These are phyloP conservation scores for Eragrostis tef DNA, from an alignment of 202 grass and related monocot species.

Conservation along the genomic window DNA sequence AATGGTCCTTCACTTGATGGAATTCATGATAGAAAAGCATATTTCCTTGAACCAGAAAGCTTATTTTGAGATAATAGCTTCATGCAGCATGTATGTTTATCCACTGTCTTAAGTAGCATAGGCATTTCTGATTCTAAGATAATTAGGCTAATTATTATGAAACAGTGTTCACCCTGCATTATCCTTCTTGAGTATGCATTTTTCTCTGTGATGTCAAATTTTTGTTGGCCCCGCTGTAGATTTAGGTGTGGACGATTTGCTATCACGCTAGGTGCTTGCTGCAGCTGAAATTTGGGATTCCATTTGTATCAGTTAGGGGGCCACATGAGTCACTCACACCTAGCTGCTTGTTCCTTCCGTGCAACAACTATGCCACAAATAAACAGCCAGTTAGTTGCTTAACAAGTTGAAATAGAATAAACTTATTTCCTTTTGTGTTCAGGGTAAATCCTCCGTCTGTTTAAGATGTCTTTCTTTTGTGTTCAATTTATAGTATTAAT, in stretches of 20 bases:
- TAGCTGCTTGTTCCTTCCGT: constrained; percentile 25
- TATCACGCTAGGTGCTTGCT: constrained; percentile 10
- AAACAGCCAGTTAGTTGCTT: constrained; percentile 13
- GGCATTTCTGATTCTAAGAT: constrained; percentile 23
- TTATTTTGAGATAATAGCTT: constrained; percentile 77
- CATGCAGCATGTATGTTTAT: constrained; percentile 79
- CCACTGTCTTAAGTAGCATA: constrained; percentile 40
- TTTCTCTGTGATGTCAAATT: not conserved
- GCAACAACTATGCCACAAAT: not conserved
- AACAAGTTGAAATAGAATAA: constrained; percentile 18
- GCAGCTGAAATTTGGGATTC: constrained; percentile 6
- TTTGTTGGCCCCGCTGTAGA: constrained; percentile 3
- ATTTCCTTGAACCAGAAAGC: constrained; percentile 79
- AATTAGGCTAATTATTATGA: constrained; percentile 25
- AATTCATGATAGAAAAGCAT: constrained; percentile 73
- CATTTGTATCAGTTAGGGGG: not conserved
- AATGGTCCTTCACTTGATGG: constrained; percentile 72
- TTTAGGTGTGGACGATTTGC: constrained; percentile 22
- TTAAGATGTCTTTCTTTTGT: constrained; percentile 17
- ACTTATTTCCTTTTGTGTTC: constrained; percentile 9
- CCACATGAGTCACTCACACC: constrained; percentile 20
- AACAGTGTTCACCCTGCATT: constrained; percentile 13
- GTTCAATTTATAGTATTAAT: constrained; percentile 11
- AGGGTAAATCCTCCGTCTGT: constrained; percentile 1
- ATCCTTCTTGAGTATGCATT: constrained; percentile 28